Base-by-base conservation (phyloP, 108 stramenopile genomes). In the Conticribra guillardii region DNA sequence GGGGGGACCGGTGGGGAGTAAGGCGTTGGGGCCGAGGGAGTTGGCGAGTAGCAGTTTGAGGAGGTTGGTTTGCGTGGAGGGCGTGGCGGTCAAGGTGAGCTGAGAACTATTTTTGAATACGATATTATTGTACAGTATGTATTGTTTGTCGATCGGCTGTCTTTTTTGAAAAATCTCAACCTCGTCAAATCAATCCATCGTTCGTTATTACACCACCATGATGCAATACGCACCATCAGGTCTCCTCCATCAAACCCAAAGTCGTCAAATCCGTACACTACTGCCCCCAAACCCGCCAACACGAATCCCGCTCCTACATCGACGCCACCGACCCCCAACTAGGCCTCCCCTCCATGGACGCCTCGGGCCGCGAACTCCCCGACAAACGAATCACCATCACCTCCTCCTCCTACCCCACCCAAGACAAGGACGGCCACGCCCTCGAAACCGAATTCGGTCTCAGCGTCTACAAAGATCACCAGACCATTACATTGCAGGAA, bases 361-460 rank as follows among this genome's bases (percentile, higher is more conserved):
- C 75, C 29, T 59, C 85, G 32, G 96, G 93, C 4, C 59, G 83
- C 47, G 92, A 94, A 72, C 55, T 89, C 14, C 84, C 87, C 28
- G 89, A 96, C 67, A 69, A 80, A 63, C 82, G 89, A 54, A 82
- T 90, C 30, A 79, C 80, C 46, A 80, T 94, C 29, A 98, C 98
- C 24, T 84, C 89, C 16, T 78, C 88, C 1, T 84, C 91, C 19
- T 97, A 96, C 62, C 98, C 99, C 24, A 96, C 90, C 23, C 86
- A 88, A 62, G 97, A 99, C 62, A 82, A 79, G 21, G 91, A 99
- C 9, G 95, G 94, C 4, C 90, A 98, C 52, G 73, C 88, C 0
- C 73, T 99, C 50, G 98, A 99, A 71, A 97, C 97, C 1, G 99
- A 99, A 73, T 98, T 90, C 60, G 99, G 99, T 0, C 83, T 98